A percentile compares a stretch with the other conserved stretches of the same genome.
These are phyloP conservation scores for Zasmidium citrigriseum DNA, from an alignment of 2,329 filamentous ascomycete species.

Conservation along the genomic window DNA sequence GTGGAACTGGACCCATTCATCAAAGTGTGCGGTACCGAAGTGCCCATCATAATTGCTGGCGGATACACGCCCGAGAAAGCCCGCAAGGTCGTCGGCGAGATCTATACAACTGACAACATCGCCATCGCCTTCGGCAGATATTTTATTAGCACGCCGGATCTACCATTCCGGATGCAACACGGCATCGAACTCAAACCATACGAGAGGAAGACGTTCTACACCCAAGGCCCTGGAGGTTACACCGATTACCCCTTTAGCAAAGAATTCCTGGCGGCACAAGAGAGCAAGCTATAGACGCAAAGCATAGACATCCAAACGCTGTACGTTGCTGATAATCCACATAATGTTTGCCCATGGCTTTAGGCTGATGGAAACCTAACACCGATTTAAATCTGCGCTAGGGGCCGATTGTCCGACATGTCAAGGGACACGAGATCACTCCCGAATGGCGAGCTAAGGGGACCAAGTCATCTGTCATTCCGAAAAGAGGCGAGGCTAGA, in stretches of 20 bases:
- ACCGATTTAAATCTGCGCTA: too few species aligned
- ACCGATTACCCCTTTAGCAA: constrained; percentile 44
- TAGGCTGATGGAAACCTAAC: too few species aligned
- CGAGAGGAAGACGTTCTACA: constrained; percentile 50
- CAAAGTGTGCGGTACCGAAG: constrained; percentile 24
- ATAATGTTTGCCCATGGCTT: too few species aligned
- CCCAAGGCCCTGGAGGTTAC: constrained; percentile 42
- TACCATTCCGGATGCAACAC: constrained; percentile 48
- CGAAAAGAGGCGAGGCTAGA: too few species aligned
- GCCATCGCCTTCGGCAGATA: constrained; percentile 50
- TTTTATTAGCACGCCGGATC: constrained; percentile 53
- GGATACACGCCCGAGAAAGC: constrained; percentile 44
- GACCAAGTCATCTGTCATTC: too few species aligned
- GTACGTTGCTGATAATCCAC: background rate
- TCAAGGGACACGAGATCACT: too few species aligned
- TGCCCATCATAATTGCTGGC: constrained; percentile 43
- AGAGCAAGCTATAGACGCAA: constrained; percentile 6
- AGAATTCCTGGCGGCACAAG: constrained; percentile 28
- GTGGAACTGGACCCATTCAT: constrained; percentile 23
- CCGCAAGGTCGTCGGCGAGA: constrained; percentile 37
- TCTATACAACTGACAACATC: constrained; percentile 47
- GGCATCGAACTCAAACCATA: constrained; percentile 48
- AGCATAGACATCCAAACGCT: too few species aligned
- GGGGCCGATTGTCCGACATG: too few species aligned
- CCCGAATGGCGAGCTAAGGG: too few species aligned